Evolutionary conservation across 2,329 filamentous ascomycete species (phyloP), one percentile per base, ranked within the genome.

Genomic region (Trichothecium sympodiale): DNA sequence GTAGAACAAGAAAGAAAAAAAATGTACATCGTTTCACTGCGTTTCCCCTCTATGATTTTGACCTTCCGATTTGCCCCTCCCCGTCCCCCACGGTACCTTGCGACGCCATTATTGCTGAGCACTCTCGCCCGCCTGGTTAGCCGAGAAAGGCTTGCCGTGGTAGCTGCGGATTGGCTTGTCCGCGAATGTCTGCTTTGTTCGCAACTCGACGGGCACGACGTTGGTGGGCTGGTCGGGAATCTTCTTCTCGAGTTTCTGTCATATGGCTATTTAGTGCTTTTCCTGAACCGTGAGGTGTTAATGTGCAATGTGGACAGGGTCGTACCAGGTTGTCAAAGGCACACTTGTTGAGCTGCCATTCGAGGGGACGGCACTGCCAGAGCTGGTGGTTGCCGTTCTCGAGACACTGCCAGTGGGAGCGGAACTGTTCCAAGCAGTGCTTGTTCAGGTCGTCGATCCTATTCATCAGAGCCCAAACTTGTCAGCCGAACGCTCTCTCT

Each of bases 331-430:
- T 96, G 47, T 95, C 81, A 56, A 83, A 96, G 33, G 95, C 88
- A 62, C 91, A 98, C 65, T 80, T 82, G 71, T 95, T 98, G 52
- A 98, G 68, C 56, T 80, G 80, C 75, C 85, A 80, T 70, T 98
- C 91, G 44, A 74, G 69, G 53, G 78, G 79, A 51, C 91, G 77
- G 69, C 91, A 98, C 55, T 96, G 86, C 83, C 86, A 98, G 41
- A 96, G 68, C 64, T 94, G 85, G 56, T 98, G 91, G 70, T 98
- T 98, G 69, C 93, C 88, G 67, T 94, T 81, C 55, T 98, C 91
- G 39, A 98, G 73, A 56, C 91, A 98, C 53, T 85, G 72, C 87
- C 88, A 98, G 67, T 98, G 91, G 54, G 76, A 74, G 50, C 85
- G 80, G 72, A 98, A 98, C 62, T 94, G 75, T 43, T 80, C 72